A percentile compares a stretch with the other conserved stretches of the same genome.
phyloP scores from a whole-genome alignment of 192 early-diverging fungal genomes.

The Podila clonocystis region DNA sequence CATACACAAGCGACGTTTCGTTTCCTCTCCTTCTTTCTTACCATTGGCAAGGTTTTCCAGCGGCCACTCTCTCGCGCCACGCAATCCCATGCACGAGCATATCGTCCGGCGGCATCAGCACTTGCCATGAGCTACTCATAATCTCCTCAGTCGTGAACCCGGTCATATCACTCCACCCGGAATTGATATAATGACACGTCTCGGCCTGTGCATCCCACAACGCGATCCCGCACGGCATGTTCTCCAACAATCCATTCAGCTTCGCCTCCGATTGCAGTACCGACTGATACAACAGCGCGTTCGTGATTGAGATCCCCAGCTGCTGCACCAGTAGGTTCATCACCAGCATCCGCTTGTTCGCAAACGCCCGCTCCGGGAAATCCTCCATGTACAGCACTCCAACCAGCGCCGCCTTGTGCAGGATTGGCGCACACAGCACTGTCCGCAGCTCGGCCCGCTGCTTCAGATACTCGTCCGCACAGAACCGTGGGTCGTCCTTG shows the following conservation, averaged over 20 bases:
- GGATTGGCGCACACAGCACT: slow-evolving; percentile 57
- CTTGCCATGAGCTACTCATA: slow-evolving; percentile 10
- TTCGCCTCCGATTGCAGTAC: slow-evolving; percentile 51
- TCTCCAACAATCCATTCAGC: slow-evolving; percentile 41
- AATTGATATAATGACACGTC: slow-evolving; percentile 36
- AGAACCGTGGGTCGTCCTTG: slow-evolving; percentile 48
- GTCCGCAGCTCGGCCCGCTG: slow-evolving; percentile 51
- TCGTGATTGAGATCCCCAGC: slow-evolving; percentile 62
- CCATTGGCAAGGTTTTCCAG: slow-evolving; percentile 36
- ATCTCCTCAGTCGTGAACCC: slow-evolving; percentile 32
- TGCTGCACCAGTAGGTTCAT: slow-evolving; percentile 61
- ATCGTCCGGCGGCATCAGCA: slow-evolving; percentile 30
- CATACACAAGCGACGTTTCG: neutral
- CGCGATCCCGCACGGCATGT: slow-evolving; percentile 49
- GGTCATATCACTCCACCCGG: slow-evolving; percentile 38
- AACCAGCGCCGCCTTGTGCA: slow-evolving; percentile 55
- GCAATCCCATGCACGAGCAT: slow-evolving; percentile 16
- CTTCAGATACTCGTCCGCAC: slow-evolving; percentile 40
- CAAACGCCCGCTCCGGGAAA: slow-evolving; percentile 56
- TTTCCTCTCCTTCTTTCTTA: neutral
- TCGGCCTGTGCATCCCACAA: slow-evolving; percentile 36
- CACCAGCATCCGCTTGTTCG: slow-evolving; percentile 51
- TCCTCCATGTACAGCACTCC: slow-evolving; percentile 60
- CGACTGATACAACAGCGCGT: slow-evolving; percentile 59
- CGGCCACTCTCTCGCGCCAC: slow-evolving; percentile 26